Evolutionary conservation across 169 alveolate species (phyloP).

Genomic region (Plasmodium gaboni): DNA sequence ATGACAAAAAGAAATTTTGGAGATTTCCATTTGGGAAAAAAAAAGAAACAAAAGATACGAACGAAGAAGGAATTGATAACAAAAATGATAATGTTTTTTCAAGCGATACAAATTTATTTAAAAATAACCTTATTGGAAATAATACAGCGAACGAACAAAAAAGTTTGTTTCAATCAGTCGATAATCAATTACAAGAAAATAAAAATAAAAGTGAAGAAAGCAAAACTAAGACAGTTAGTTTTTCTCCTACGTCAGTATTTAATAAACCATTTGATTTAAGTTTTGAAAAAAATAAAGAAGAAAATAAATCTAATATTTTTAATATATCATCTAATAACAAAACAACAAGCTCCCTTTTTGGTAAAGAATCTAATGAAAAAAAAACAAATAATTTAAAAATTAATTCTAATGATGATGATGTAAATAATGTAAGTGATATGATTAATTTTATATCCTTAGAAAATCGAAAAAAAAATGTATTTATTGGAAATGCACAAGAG

Average conservation of each 20-base stretch:
- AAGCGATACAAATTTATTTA: not conserved
- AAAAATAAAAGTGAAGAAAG: constrained; percentile 53
- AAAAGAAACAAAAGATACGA: constrained; percentile 21
- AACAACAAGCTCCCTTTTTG: too few species aligned
- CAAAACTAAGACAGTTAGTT: not conserved
- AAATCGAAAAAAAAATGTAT: constrained; percentile 69
- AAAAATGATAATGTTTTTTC: not conserved
- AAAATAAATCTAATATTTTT: constrained; percentile 13
- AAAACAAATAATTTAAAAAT: constrained; percentile 2
- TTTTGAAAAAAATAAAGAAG: constrained; percentile 25
- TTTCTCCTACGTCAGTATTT: constrained; percentile 21
- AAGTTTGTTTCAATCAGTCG: not conserved
- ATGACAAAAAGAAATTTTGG: constrained; percentile 57
- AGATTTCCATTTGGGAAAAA: constrained; percentile 42
- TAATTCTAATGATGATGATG: constrained; percentile 29
- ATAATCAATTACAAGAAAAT: constrained; percentile 10
- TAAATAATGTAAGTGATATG: constrained; percentile 45
- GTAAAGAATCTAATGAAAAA: not conserved
- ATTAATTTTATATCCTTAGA: constrained; percentile 63
- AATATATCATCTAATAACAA: constrained; percentile 5
- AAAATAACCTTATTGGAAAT: not conserved
- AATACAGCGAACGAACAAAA: not conserved
- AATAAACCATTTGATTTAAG: constrained; percentile 24
- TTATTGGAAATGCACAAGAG: constrained; percentile 26
- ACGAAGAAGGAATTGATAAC: constrained; percentile 7